phyloP scores from a whole-genome alignment of 2,329 filamentous ascomycete species.

The Apiospora sp. region DNA sequence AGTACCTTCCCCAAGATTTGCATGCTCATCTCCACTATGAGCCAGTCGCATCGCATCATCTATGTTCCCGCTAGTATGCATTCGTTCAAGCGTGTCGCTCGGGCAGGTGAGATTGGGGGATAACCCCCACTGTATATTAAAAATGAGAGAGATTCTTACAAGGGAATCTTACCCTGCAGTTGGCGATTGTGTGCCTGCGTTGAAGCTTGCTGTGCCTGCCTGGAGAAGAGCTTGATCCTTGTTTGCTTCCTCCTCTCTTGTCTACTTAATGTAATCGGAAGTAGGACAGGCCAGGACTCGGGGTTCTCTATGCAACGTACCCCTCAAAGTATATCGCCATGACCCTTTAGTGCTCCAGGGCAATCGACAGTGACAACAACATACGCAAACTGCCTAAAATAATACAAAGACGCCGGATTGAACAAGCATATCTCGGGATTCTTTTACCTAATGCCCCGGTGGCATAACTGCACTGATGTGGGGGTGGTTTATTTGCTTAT shows the following conservation, averaged over 20 bases:
- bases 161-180: not conserved
- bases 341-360: not conserved
- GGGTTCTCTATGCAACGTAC: conserved; percentile 3
- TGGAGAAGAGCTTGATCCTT: conserved; percentile 15
- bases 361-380: not conserved
- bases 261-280: not conserved
- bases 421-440: not conserved
- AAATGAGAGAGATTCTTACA: not conserved
- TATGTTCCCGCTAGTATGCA: conserved; percentile 22
- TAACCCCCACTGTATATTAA: conserved; percentile 10
- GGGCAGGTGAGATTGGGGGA: conserved; percentile 3
- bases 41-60: conserved; percentile 23
- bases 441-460: conserved; percentile 7
- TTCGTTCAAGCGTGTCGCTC: conserved; percentile 7
- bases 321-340: not conserved
- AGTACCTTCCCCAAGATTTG: conserved; percentile 19
- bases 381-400: not conserved
- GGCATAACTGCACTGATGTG: not conserved
- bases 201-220: conserved; percentile 9
- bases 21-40: conserved; percentile 16
- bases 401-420: not conserved
- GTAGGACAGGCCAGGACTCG: conserved; percentile 18
- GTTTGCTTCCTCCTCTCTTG: not conserved
- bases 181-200: conserved; percentile 14
- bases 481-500: not conserved